Evolutionary conservation across 2,329 filamentous ascomycete genomes (phyloP), one percentile per base, ranked within the genome.

Genomic region (Pseudogymnoascus sp.): DNA sequence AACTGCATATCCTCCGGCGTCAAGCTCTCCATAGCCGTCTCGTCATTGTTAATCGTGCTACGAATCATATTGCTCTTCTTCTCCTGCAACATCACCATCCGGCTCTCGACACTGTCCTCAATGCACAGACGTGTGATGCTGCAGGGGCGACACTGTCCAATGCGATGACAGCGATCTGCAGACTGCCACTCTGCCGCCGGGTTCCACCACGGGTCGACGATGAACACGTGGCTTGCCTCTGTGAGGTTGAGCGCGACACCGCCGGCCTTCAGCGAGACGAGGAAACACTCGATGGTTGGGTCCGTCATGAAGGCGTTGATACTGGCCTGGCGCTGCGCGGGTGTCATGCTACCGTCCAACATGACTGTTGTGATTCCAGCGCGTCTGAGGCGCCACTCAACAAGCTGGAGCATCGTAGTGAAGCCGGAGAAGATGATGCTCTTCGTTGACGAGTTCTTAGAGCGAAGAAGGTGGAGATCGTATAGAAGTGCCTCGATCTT

Each of bases 131-230:
- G 87, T 1, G 93, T 98, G 70, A 99, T 96, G 37, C 91, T 91
- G 74, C 95, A 98, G 28, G 93, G 93, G 6, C 95, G 89, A 56
- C 88, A 90, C 78, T 99, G 95, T 33, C 95, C 95, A 69, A 98
- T 99, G 63, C 95, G 92, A 77, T 98, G 95, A 72, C 89, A 92
- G 67, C 90, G 85, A 74, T 99, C 95, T 2, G 95, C 95, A 66
- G 90, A 95, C 77, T 99, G 95, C 95, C 95, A 99, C 78, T 99
- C 95, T 0, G 93, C 93, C n/a, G 93, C 93, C n/a, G 95, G 95
- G 70, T 98, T 98, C 95, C 95, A 99, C 95, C 95, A 98, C 81
- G 95, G 95, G 71, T 99, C 95, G 64, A 98, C 87, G 65, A 98
- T 97, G 75, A 96, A 98, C 8, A 99, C 95, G 59, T 91, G 84